Conservation (phyloP, 2,329 filamentous ascomycete genomes). For the Fulvia fulva region DNA sequence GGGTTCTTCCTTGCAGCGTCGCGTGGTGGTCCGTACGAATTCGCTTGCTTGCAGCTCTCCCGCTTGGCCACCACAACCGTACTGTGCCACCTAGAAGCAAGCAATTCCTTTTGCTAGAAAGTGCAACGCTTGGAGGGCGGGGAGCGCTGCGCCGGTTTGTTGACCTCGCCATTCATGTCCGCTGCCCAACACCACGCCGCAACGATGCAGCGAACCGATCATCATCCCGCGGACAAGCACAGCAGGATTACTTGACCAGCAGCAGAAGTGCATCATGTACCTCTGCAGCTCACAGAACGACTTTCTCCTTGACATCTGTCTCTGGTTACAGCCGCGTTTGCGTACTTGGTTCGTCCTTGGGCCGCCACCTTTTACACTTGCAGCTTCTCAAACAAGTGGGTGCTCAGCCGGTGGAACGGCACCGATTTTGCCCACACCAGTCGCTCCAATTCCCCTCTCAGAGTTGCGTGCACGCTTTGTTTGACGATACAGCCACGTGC, state of each 20-base stretch:
- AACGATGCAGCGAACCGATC: background rate
- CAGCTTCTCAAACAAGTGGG: background rate
- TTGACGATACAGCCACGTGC: background rate
- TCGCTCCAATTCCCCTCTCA: background rate
- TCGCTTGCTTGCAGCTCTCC: constrained; percentile 1
- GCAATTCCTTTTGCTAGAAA: background rate
- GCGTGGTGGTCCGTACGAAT: constrained; percentile 13
- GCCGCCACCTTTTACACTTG: background rate
- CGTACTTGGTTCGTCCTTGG: background rate
- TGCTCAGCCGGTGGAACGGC: background rate
- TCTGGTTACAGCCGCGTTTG: background rate
- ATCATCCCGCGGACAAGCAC: background rate
- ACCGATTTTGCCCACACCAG: background rate
- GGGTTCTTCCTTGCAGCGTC: constrained; percentile 9
- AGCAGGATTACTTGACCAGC: background rate
- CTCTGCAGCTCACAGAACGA: background rate
- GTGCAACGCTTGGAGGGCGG: background rate
- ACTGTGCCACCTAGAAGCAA: background rate
- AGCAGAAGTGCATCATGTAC: background rate
- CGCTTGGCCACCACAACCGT: background rate
- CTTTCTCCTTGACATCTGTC: background rate
- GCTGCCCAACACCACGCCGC: background rate
- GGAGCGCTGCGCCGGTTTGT: background rate
- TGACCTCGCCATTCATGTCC: background rate
- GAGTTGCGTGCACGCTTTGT: background rate